Conservation (phyloP, 176 grass and related monocot species). For the Avena sativa region DNA sequence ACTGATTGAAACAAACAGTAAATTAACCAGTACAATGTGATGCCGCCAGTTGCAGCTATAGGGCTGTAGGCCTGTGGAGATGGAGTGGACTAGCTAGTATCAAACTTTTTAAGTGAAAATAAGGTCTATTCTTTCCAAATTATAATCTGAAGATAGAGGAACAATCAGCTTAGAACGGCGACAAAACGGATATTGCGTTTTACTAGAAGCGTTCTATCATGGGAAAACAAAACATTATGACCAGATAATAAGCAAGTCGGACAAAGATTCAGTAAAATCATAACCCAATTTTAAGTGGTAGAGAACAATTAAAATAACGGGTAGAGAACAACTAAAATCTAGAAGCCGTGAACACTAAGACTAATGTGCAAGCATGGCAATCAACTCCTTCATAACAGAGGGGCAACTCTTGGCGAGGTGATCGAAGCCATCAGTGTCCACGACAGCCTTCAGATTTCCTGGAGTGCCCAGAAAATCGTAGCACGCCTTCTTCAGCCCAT, state of each 20-base stretch:
- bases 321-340: no score
- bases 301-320: no score
- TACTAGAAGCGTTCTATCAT: no score
- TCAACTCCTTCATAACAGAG: neutral
- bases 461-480: neutral
- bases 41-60: neutral
- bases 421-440: neutral
- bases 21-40: neutral
- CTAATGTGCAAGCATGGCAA: neutral
- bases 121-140: no score
- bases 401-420: neutral
- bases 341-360: neutral
- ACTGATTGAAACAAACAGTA: neutral
- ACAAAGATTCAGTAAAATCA: no score
- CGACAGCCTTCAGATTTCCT: neutral
- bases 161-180: no score
- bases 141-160: neutral
- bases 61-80: neutral
- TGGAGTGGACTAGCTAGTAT: neutral
- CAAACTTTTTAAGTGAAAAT: neutral
- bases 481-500: neutral
- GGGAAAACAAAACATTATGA: no score
- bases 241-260: no score
- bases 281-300: no score
- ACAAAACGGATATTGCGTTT: no score